A percentile compares a stretch with the other conserved stretches of the same genome.
Evolutionary conservation across 2,329 filamentous ascomycete genomes (phyloP).

Genomic region (Trichoderma cornu-damae): DNA sequence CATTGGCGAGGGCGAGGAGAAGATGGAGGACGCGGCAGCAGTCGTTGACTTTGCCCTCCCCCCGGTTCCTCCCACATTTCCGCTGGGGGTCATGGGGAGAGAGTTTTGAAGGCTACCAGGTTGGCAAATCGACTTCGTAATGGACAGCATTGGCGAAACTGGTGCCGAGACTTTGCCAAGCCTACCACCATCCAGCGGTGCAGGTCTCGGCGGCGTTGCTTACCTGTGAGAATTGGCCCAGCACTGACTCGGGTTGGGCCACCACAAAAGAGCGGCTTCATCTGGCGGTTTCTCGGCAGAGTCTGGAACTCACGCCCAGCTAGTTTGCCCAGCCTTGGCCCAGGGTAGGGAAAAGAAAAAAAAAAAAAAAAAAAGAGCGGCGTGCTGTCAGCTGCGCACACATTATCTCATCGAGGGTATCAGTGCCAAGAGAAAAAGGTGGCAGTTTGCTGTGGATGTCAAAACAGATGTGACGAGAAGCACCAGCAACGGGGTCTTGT

Average conservation of each 20-base stretch:
- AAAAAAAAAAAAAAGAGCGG: background rate
- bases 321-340: background rate
- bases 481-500: background rate
- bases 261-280: background rate
- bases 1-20: background rate
- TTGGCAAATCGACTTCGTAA: slow-evolving; percentile 6
- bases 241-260: too few species aligned
- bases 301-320: slow-evolving; percentile 9
- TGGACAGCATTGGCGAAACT: slow-evolving; percentile 15
- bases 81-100: background rate
- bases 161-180: slow-evolving; percentile 21
- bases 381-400: background rate
- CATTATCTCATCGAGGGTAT: slow-evolving; percentile 3
- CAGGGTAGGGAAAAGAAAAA: background rate
- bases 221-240: slow-evolving; percentile 10
- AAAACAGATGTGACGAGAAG: background rate
- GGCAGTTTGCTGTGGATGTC: slow-evolving; percentile 14
- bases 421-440: slow-evolving; percentile 8
- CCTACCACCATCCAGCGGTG: slow-evolving; percentile 15
- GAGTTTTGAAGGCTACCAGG: background rate
- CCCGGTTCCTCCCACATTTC: slow-evolving; percentile 1
- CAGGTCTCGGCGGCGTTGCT: slow-evolving; percentile 20
- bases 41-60: background rate
- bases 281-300: slow-evolving; percentile 5
- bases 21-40: background rate